phyloP scores from a whole-genome alignment of 2,329 filamentous ascomycete genomes.

The Emmonsia crescens region DNA sequence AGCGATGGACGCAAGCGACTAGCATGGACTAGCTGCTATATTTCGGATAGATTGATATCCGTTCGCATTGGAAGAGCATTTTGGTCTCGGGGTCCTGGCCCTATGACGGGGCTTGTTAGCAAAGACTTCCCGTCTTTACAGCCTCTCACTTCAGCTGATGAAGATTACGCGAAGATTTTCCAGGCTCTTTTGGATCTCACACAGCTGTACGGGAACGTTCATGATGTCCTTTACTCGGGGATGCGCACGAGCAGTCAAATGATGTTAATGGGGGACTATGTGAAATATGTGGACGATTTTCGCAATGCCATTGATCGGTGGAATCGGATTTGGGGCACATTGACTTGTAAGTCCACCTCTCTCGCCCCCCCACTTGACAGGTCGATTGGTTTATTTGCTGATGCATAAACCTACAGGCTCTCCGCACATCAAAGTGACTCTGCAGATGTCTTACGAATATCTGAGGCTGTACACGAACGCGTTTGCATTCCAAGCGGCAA shows the following conservation, averaged over 20 bases:
- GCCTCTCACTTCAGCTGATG: slow-evolving; percentile 47
- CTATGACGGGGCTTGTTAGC: slow-evolving; percentile 52
- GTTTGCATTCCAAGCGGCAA: slow-evolving; percentile 64
- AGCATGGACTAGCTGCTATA: slow-evolving; percentile 60
- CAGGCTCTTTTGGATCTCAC: slow-evolving; percentile 62
- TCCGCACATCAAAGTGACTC: slow-evolving; percentile 53
- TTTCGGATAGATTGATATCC: slow-evolving; percentile 57
- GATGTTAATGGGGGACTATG: slow-evolving; percentile 60
- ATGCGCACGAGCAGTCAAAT: slow-evolving; percentile 58
- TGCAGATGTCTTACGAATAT: slow-evolving; percentile 63
- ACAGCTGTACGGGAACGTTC: slow-evolving; percentile 61
- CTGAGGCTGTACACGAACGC: slow-evolving; percentile 63
- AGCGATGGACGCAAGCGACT: slow-evolving; percentile 53
- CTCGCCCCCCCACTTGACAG: not conserved
- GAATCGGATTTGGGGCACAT: slow-evolving; percentile 58
- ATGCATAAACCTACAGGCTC: slow-evolving; percentile 38
- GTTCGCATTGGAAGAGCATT: slow-evolving; percentile 62
- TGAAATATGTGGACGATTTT: slow-evolving; percentile 66
- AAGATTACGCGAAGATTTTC: slow-evolving; percentile 58
- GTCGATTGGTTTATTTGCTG: not conserved
- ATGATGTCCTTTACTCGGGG: slow-evolving; percentile 62
- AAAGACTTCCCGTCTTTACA: slow-evolving; percentile 59
- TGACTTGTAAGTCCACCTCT: slow-evolving; percentile 43
- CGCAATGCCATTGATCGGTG: slow-evolving; percentile 57
- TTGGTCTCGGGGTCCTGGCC: slow-evolving; percentile 61